Percentiles rank a stretch among this genome's conserved stretches.
These are phyloP conservation scores for Cordyceps javanica DNA, from an alignment of 2,329 filamentous ascomycete genomes.

Conservation along the genomic window DNA sequence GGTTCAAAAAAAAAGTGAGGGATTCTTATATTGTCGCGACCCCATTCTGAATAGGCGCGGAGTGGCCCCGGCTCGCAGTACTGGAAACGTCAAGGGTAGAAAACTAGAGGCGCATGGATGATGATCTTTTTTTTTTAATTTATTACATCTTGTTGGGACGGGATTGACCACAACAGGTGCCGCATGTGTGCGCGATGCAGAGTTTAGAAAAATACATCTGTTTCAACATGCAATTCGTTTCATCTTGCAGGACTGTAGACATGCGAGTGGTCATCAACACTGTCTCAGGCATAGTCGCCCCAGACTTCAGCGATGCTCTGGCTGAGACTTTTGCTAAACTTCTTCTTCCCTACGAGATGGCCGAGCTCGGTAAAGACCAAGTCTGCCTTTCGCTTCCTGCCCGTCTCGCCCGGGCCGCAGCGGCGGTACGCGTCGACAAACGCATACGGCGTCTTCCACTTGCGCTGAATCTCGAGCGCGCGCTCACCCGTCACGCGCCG, in stretches of 20 bases:
- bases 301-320: conserved; percentile 67
- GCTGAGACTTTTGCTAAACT: conserved; percentile 59
- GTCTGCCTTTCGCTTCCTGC: conserved; percentile 50
- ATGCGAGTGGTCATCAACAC: too few species aligned
- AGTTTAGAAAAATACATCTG: not conserved
- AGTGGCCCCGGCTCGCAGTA: conserved; percentile 2
- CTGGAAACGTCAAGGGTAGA: conserved; percentile 4
- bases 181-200: not conserved
- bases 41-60: not conserved
- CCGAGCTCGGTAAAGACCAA: conserved; percentile 54
- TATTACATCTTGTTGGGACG: not conserved
- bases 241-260: not conserved
- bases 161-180: not conserved
- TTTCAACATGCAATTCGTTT: not conserved
- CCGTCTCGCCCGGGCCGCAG: conserved; percentile 42
- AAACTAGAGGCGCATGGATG: conserved; percentile 13
- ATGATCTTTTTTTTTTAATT: conserved; percentile 6
- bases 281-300: conserved; percentile 38
- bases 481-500: conserved; percentile 70
- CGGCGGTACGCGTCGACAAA: conserved; percentile 64
- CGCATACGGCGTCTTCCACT: conserved; percentile 68
- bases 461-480: conserved; percentile 70
- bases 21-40: conserved; percentile 10
- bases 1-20: not conserved
- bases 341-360: conserved; percentile 59